Evolutionary conservation across 352 stramenopile genomes (phyloP).

Genomic region (Globisporangium viniferum): DNA sequence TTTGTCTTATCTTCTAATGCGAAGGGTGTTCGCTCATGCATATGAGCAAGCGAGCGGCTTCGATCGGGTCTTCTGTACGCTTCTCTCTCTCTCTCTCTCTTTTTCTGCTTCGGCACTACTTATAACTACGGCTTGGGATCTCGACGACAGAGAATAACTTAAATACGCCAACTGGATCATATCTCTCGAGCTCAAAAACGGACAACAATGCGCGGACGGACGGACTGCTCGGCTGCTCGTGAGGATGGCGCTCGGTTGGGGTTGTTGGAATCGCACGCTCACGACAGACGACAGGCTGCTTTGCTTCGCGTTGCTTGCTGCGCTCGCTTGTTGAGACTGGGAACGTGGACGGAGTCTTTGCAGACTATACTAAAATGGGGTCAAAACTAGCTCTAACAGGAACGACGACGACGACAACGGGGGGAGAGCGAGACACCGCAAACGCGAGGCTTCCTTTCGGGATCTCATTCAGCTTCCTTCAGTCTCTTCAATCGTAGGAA

Average conservation of each 20-base stretch:
- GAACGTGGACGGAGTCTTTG: neutral
- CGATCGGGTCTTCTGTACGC: neutral
- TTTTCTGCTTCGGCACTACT: slow-evolving; percentile 4
- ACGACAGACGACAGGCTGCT: neutral
- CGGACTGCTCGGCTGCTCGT: neutral
- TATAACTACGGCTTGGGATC: slow-evolving; percentile 9
- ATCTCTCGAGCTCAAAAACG: slow-evolving; percentile 8
- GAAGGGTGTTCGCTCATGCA: neutral
- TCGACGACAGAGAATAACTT: slow-evolving; percentile 15
- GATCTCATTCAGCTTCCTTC: too few species aligned
- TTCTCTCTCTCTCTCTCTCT: neutral
- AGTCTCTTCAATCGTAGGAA: slow-evolving; percentile 40
- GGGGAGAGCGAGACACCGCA: too few species aligned
- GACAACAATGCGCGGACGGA: neutral
- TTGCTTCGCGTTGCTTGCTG: neutral
- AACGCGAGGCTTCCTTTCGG: too few species aligned
- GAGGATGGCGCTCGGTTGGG: neutral
- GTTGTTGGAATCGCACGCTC: neutral
- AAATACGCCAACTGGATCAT: slow-evolving; percentile 13
- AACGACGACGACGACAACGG: too few species aligned
- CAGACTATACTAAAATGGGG: slow-evolving; percentile 8
- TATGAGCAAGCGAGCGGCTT: neutral
- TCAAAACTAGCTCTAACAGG: slow-evolving; percentile 20
- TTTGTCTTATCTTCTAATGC: neutral
- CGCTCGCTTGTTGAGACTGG: neutral